Conservation (phyloP, 2,329 filamentous ascomycete genomes). For the Dryadomyces quercus-mongolicae region DNA sequence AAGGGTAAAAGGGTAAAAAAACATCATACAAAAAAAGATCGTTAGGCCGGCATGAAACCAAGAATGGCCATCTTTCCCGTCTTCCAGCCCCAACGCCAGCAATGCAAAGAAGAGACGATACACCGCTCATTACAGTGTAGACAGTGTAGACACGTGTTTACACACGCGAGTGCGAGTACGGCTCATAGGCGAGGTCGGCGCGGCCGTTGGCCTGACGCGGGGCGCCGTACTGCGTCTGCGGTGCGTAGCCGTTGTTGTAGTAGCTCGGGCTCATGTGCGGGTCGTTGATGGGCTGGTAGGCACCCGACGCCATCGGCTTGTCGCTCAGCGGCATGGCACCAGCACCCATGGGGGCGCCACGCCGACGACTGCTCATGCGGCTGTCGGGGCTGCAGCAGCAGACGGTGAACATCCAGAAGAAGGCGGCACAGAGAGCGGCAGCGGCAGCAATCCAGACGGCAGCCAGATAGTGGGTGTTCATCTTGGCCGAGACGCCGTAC, state of each 20-base stretch:
- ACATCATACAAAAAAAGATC: neutral
- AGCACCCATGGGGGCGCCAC: slow-evolving; percentile 15
- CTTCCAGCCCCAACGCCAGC: neutral
- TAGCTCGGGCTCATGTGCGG: slow-evolving; percentile 22
- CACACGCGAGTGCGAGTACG: slow-evolving; percentile 42
- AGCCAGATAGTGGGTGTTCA: slow-evolving; percentile 60
- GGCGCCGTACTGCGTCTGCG: slow-evolving; percentile 18
- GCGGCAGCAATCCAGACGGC: slow-evolving; percentile 69
- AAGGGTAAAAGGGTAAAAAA: no score
- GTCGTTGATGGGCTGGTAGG: slow-evolving; percentile 33
- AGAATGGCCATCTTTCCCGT: neutral
- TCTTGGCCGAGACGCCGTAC: slow-evolving; percentile 55
- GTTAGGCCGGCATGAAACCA: neutral
- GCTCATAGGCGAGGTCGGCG: slow-evolving; percentile 49
- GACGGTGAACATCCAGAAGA: slow-evolving; percentile 87
- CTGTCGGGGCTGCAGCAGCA: slow-evolving; percentile 75
- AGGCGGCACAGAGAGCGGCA: slow-evolving; percentile 59
- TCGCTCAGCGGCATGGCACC: slow-evolving; percentile 27
- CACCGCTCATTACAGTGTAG: no score
- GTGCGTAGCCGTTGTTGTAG: slow-evolving; percentile 23
- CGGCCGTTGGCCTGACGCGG: slow-evolving; percentile 29
- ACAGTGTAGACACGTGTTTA: slow-evolving; percentile 23
- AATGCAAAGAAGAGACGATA: neutral
- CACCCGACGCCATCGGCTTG: slow-evolving; percentile 32
- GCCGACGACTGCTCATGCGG: slow-evolving; percentile 14